These are phyloP conservation scores for Paecilomyces variotii DNA, from an alignment of 2,329 filamentous ascomycete genomes.

Conservation along the genomic window DNA sequence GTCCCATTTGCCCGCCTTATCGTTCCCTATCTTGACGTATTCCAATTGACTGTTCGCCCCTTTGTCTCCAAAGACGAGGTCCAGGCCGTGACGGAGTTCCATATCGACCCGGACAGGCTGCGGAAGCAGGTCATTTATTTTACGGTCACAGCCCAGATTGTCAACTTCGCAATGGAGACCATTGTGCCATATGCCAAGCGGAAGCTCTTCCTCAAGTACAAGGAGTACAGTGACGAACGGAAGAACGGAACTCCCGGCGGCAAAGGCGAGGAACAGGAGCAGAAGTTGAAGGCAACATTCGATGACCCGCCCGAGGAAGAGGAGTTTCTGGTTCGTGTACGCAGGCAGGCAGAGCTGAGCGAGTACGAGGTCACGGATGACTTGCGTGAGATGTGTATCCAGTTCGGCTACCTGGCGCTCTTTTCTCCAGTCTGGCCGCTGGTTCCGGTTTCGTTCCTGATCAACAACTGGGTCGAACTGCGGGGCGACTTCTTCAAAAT, in stretches of 20 bases:
- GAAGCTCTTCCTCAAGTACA: conserved; percentile 66
- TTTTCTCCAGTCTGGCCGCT: conserved; percentile 94
- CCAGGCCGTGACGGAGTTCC: conserved; percentile 55
- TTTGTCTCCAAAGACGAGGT: conserved; percentile 70
- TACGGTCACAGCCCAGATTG: conserved; percentile 87
- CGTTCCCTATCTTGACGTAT: conserved; percentile 82
- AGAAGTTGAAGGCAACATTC: conserved; percentile 36
- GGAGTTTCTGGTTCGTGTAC: conserved; percentile 72
- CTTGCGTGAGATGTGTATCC: conserved; percentile 88
- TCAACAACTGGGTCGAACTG: conserved; percentile 96
- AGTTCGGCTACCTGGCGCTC: conserved; percentile 81
- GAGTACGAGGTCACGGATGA: conserved; percentile 89
- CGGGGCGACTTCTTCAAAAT: conserved; percentile 95
- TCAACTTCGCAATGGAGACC: conserved; percentile 79
- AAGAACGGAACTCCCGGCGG: conserved; percentile 8
- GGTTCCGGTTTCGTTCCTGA: conserved; percentile 76
- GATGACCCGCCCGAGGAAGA: conserved; percentile 71
- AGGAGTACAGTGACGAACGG: conserved; percentile 23
- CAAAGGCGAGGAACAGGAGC: conserved; percentile 12
- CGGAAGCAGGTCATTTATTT: conserved; percentile 94
- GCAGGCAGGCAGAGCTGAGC: conserved; percentile 73
- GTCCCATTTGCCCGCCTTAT: conserved; percentile 83
- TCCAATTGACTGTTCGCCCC: conserved; percentile 66
- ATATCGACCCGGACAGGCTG: conserved; percentile 75
- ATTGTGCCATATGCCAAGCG: conserved; percentile 81